Evolutionary conservation across 2,329 filamentous ascomycete species (phyloP), one percentile per base, ranked within the genome.

Genomic region (Rasamsonia emersonii): DNA sequence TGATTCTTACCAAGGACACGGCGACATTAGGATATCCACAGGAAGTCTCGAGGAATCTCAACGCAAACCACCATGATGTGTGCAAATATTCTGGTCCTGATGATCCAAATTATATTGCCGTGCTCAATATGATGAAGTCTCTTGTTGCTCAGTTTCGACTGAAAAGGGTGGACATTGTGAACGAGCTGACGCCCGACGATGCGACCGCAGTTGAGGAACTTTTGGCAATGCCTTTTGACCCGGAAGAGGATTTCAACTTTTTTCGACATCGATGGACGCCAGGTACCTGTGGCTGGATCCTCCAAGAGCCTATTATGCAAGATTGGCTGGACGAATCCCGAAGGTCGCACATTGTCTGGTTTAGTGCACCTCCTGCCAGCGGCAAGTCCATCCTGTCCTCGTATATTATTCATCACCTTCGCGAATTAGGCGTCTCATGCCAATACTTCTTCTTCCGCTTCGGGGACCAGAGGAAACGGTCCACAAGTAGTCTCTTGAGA

Each of bases 11-110:
- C 8, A 58, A 55, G 9, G 58, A 66, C 4, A 65, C 64, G 0
- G 54, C 65, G 0, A 47, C 59, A 1, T 51, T 69, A 3, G 64
- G 62, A 1, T 67, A 64, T 36, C 53, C 50, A 0, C 48, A 49
- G 3, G 66, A 70, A 40, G 48, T 48, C 1, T 56, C 58, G 2
- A 55, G 46, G 23, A 38, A 53, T 3, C 41, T 70, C 19, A 39
- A 52, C 35, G 62, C 64, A 6, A 58, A 68, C 32, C 65, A 68
- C 32, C 58, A 60, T 24, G 40, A 44, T 2, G 53, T 66, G 6
- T 65, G 60, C 50, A 68, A 67, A 33, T 68, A 54, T 30, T 36
- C 44, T 6, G 49, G 45, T 8, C 49, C 36, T 2, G 9, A 46
- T 0, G 64, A 68, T 33, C 35, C 59, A 1, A 58, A 59, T 31